Conservation (phyloP, 768 basidiomycete species). For the Trametes punicea region DNA sequence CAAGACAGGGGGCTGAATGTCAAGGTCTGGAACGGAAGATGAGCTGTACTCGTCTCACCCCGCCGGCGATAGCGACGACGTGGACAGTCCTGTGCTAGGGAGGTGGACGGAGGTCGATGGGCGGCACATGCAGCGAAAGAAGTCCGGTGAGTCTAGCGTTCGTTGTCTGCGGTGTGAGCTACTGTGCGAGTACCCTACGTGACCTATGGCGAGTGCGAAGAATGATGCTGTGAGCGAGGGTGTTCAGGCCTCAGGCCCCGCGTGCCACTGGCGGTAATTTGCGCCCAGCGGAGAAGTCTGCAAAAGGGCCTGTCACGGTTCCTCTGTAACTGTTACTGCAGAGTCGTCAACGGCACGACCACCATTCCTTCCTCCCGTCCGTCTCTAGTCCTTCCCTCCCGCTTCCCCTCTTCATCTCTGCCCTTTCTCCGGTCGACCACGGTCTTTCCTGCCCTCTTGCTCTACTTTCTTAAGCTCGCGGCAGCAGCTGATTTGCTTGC, state of each 20-base stretch:
- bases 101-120: slow-evolving; percentile 15
- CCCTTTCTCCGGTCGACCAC: slow-evolving; percentile 3
- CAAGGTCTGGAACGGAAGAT: slow-evolving; percentile 11
- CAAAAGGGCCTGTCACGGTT: not conserved
- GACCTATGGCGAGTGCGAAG: not conserved
- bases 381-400: slow-evolving; percentile 8
- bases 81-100: slow-evolving; percentile 19
- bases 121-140: not conserved
- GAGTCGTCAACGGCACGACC: not conserved
- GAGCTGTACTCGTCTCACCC: slow-evolving; percentile 16
- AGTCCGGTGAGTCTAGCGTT: slow-evolving; percentile 14
- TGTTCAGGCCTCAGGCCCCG: not conserved
- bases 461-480: slow-evolving; percentile 11
- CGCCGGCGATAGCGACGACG: slow-evolving; percentile 1
- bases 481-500: slow-evolving; percentile 20
- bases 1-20: slow-evolving; percentile 9
- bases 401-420: slow-evolving; percentile 9
- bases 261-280: not conserved
- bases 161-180: not conserved
- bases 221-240: not conserved
- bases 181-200: not conserved
- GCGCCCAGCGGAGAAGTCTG: slow-evolving; percentile 4
- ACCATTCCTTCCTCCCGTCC: slow-evolving; percentile 20
- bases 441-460: slow-evolving; percentile 19
- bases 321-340: slow-evolving; percentile 10